These are phyloP conservation scores for Tylopilus cervinicoccineus DNA, from an alignment of 768 basidiomycete genomes.

Conservation along the genomic window DNA sequence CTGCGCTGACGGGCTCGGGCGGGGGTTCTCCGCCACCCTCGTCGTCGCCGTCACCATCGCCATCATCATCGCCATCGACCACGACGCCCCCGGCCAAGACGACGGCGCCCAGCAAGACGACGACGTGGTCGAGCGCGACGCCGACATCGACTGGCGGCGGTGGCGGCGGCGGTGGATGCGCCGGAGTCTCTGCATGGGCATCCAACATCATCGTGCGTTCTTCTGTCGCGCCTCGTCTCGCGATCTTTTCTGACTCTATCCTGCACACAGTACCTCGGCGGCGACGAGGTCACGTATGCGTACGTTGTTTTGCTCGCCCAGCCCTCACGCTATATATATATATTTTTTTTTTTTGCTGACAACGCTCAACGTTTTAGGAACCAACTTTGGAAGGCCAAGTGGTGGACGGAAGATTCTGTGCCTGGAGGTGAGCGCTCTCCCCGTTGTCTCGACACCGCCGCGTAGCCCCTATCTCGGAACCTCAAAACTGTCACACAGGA, in stretches of 20 bases:
- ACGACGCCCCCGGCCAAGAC: background rate
- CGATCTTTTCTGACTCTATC: background rate
- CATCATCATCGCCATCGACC: background rate
- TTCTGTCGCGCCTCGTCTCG: background rate
- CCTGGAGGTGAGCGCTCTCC: conserved; percentile 11
- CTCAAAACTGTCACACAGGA: no score
- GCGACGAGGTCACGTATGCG: conserved; percentile 39
- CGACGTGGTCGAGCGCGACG: conserved; percentile 3
- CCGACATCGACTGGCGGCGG: background rate
- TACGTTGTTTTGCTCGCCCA: conserved; percentile 16
- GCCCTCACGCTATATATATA: no score
- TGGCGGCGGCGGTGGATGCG: conserved; percentile 33
- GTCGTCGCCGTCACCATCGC: background rate
- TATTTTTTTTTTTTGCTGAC: no score
- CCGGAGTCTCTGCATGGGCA: conserved; percentile 40
- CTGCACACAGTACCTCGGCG: conserved; percentile 41
- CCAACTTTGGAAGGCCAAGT: conserved; percentile 12
- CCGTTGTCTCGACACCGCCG: no score
- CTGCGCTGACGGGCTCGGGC: conserved; percentile 29
- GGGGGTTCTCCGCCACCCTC: background rate
- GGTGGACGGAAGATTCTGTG: conserved; percentile 11
- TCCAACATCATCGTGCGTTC: conserved; percentile 35
- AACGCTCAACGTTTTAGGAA: no score
- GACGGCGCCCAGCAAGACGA: conserved; percentile 1
- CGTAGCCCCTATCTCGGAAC: no score